Base-by-base conservation (phyloP, 306 rosid genomes). In the Begonia loranthoides region DNA sequence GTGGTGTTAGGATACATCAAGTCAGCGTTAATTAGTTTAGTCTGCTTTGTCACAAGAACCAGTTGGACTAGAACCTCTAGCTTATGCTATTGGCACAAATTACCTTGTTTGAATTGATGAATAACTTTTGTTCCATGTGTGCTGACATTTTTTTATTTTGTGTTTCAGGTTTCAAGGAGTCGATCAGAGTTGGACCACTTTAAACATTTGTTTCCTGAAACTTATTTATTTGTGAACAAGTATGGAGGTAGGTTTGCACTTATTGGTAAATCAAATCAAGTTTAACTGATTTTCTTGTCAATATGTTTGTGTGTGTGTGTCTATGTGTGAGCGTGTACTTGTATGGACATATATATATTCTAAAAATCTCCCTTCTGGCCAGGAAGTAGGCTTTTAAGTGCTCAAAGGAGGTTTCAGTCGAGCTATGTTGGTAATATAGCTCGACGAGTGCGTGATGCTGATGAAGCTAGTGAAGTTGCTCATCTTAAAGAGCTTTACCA, bases 401-500 rank as follows among this genome's bases (percentile, higher is more conserved):
- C 66, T 50, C 95, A 75, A 45, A 77, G 70, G 75, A 73, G 87
- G 75, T 77, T 55, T 60, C 84, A 63, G 14, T 90, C 92, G 2
- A 78, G 87, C 64, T 85, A 82, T 67, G 79, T 82, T 51, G 87
- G 97, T 58, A 85, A 45, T 68, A 58, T 85, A 11, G 80, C 85
- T 59, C 87, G 83, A 49, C 71, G 80, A 63, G 76, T 62, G 12
- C 87, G 81, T 4, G 85, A 79, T 58, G 74, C 70, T n/a, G 90
- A 90, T 60, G 95, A 86, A 66, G 85, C 79, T 2, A 71, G 60
- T 62, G 93, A 87, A 61, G 65, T 79, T 73, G 71, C 94, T 51
- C 72, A 75, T 72, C 81, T 86, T 50, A 90, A 76, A 73, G 92
- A 86, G 73, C 94, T 85, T 46, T 68, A 58, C 79, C 76, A 54